Conservation (phyloP, 2,329 filamentous ascomycete species). For the Claviceps pazoutovae region DNA sequence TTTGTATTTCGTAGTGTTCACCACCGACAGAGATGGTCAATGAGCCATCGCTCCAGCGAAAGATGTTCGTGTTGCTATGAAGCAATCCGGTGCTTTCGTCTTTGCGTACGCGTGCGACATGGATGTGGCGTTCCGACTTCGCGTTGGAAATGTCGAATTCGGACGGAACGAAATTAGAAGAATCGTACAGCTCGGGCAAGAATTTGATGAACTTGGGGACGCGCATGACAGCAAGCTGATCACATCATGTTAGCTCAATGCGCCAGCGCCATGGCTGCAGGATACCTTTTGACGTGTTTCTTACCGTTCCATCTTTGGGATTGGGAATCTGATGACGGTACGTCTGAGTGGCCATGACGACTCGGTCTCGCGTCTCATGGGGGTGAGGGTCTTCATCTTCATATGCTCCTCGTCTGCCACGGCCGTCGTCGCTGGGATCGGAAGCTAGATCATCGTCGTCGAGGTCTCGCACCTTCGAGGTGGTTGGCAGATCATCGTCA, state of each 20-base stretch:
- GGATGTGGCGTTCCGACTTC: conserved; percentile 41
- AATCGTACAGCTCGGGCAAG: conserved; percentile 51
- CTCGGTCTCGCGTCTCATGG: conserved; percentile 35
- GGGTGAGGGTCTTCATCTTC: conserved; percentile 33
- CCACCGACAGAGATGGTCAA: conserved; percentile 62
- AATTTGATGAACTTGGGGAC: conserved; percentile 61
- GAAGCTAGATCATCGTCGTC: conserved; percentile 47
- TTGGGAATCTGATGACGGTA: conserved; percentile 58
- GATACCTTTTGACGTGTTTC: conserved; percentile 11
- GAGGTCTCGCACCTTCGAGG: conserved; percentile 43
- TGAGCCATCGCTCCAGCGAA: conserved; percentile 69
- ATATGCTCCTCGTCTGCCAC: conserved; percentile 19
- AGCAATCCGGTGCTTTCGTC: conserved; percentile 51
- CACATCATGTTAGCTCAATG: not conserved
- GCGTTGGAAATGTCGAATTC: conserved; percentile 40
- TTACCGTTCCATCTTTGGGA: conserved; percentile 55
- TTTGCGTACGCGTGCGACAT: conserved; percentile 55
- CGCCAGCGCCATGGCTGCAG: not conserved
- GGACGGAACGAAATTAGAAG: conserved; percentile 49
- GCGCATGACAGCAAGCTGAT: conserved; percentile 53
- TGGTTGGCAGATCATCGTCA: conserved; percentile 42
- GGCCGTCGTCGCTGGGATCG: conserved; percentile 32
- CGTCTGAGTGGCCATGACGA: conserved; percentile 50
- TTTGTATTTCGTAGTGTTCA: conserved; percentile 61
- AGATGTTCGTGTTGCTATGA: conserved; percentile 61